Evolutionary conservation across 768 basidiomycete genomes (phyloP), one percentile per base, ranked within the genome.

Genomic region (Trametes meyenii): DNA sequence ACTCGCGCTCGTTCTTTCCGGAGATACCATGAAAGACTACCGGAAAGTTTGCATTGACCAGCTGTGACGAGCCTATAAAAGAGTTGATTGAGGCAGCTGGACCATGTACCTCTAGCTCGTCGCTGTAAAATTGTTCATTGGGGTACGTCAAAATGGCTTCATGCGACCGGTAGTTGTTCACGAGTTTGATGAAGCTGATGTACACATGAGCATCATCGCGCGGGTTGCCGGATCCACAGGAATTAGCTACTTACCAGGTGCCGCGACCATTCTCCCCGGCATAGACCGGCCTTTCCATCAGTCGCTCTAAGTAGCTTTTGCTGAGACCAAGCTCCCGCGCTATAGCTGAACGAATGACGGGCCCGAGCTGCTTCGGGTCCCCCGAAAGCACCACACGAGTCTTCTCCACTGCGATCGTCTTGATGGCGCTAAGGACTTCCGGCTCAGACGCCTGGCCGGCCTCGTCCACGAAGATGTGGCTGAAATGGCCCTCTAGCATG

Each of bases 401-500:
- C 0, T 66, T 55, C 4, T 69, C 70, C 55, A 81, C 77, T 0
- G 85, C 82, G 71, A 88, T 77, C 0, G 82, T 84, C 73, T 85
- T 85, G 73, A 89, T 81, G 0, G 83, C 72, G 83, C 72, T 16
- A 88, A 88, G 85, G 0, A 78, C 77, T 68, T 89, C 88, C 0
- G 87, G 85, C 69, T 90, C 88, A 0, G 84, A 85, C 2, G 87
- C 86, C 66, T 90, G 88, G 0, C 86, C 88, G 0, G 87, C 88
- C 68, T 90, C 88, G 64, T 90, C 88, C 8, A 88, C 72, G 68
- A 90, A 86, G 14, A 90, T 85, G 61, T 90, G 86, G 8, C 76
- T 79, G 69, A 84, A 90, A 69, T 88, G 83, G 0, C 88, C 88
- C 1, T 79, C 75, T 0, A 78, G 73, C 45, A 89, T 76, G 0